Evolutionary conservation across 768 basidiomycete species (phyloP).

Genomic region (Asterophora lycoperdoides): DNA sequence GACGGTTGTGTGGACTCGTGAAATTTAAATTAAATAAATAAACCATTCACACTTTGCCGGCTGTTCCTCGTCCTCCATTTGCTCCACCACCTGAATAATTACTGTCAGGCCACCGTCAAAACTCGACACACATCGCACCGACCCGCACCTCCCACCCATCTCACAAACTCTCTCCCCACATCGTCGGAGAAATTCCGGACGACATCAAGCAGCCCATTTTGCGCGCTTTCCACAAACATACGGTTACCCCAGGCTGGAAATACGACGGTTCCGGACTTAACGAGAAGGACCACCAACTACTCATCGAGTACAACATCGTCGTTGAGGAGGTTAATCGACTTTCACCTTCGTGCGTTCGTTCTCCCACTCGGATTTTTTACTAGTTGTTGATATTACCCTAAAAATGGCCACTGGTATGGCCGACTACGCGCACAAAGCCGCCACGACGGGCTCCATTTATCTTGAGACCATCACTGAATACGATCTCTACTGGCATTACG

Average conservation of each 20-base stretch:
- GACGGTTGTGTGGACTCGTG: too few species aligned
- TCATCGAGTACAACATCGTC: constrained; percentile 78
- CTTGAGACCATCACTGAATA: constrained; percentile 80
- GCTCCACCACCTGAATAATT: too few species aligned
- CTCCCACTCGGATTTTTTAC: background rate
- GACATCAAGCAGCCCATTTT: constrained; percentile 82
- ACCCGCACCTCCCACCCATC: too few species aligned
- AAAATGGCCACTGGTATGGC: constrained; percentile 98
- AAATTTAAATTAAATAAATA: too few species aligned
- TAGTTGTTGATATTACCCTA: constrained; percentile 64
- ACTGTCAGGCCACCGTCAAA: too few species aligned
- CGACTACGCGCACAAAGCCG: constrained; percentile 84
- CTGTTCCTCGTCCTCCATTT: too few species aligned
- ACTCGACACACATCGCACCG: too few species aligned
- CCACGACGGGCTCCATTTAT: constrained; percentile 62
- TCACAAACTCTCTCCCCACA: too few species aligned
- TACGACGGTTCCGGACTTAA: constrained; percentile 78
- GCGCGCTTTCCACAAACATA: constrained; percentile 75
- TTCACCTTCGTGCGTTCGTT: constrained; percentile 48
- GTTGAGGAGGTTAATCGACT: constrained; percentile 77
- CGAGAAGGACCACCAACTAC: constrained; percentile 84
- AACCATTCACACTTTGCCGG: too few species aligned
- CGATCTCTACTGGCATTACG: constrained; percentile 98
- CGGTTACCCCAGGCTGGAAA: constrained; percentile 80
- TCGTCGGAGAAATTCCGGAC: too few species aligned